Conservation (phyloP, 2,329 filamentous ascomycete genomes). For the Epichloe gansuensis region DNA sequence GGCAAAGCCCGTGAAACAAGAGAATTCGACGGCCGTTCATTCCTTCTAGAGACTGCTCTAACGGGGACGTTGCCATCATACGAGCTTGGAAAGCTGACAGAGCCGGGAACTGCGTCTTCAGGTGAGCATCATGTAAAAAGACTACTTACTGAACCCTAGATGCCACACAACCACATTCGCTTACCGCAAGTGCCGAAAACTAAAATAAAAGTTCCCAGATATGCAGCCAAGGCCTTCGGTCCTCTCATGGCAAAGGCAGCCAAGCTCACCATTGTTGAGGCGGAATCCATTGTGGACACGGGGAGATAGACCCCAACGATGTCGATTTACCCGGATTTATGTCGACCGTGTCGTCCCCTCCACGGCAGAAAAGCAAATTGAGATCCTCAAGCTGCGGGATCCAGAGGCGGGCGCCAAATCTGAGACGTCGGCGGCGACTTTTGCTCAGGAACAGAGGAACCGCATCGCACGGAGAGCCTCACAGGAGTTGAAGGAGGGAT, state of each 20-base stretch:
- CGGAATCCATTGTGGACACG: slow-evolving; percentile 67
- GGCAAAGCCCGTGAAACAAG: slow-evolving; percentile 57
- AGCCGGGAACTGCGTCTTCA: slow-evolving; percentile 69
- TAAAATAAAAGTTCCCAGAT: too few relatives aligned
- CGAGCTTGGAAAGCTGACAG: slow-evolving; percentile 66
- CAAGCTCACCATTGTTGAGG: slow-evolving; percentile 67
- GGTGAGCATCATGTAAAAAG: slow-evolving; percentile 24
- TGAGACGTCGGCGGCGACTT: slow-evolving; percentile 22
- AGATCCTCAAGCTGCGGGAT: slow-evolving; percentile 50
- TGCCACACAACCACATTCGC: too few relatives aligned
- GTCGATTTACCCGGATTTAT: slow-evolving; percentile 71
- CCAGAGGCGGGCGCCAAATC: slow-evolving; percentile 24
- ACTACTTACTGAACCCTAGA: too few relatives aligned
- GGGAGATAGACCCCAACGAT: slow-evolving; percentile 62
- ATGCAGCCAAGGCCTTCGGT: slow-evolving; percentile 65
- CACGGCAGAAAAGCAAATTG: slow-evolving; percentile 58
- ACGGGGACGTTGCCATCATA: slow-evolving; percentile 64
- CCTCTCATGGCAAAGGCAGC: slow-evolving; percentile 74
- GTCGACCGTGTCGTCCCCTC: slow-evolving; percentile 71
- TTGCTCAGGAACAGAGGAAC: slow-evolving; percentile 44
- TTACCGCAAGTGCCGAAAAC: too few relatives aligned
- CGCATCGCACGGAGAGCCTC: slow-evolving; percentile 68
- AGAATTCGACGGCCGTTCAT: slow-evolving; percentile 59
- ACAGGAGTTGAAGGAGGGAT: slow-evolving; percentile 69
- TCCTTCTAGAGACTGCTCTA: slow-evolving; percentile 67